Conservation (phyloP, 352 stramenopile species). For the Thraustotheca clavata region DNA sequence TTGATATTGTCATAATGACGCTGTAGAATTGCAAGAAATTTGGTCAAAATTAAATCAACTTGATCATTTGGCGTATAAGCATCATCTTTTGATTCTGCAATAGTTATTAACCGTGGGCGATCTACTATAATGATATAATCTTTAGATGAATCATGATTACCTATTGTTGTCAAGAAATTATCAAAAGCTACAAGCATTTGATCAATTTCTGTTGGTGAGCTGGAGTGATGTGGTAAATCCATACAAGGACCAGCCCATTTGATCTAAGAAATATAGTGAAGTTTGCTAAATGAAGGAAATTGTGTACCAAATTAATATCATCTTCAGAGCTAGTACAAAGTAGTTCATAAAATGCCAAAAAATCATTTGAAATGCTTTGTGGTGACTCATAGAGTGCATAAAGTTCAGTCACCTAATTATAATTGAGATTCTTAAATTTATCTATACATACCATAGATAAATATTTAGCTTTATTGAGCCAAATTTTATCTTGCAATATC, state of each 20-base stretch:
- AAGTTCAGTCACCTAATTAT: background rate
- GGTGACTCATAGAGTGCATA: background rate
- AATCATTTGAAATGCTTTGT: background rate
- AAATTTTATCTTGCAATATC: background rate
- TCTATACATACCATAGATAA: background rate
- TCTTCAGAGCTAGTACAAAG: constrained; percentile 16
- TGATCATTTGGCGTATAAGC: constrained; percentile 62
- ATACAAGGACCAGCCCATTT: constrained; percentile 40
- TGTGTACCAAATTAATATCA: constrained; percentile 28
- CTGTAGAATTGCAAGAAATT: constrained; percentile 42
- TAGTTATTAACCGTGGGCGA: constrained; percentile 62
- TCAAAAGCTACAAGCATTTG: constrained; percentile 31
- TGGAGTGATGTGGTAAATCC: constrained; percentile 61
- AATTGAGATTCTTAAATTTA: background rate
- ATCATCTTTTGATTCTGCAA: constrained; percentile 72
- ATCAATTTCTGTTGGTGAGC: constrained; percentile 40
- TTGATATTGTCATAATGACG: constrained; percentile 28
- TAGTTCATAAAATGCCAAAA: background rate
- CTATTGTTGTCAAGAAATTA: constrained; percentile 26
- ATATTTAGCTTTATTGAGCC: background rate
- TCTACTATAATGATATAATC: background rate
- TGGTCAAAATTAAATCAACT: constrained; percentile 34
- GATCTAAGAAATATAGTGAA: background rate
- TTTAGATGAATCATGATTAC: background rate
- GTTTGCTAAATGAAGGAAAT: background rate